A percentile compares a stretch with the other conserved stretches of the same genome.
Conservation (phyloP, 73 alveolate genomes). For the Symbiodinium pilosum region DNA sequence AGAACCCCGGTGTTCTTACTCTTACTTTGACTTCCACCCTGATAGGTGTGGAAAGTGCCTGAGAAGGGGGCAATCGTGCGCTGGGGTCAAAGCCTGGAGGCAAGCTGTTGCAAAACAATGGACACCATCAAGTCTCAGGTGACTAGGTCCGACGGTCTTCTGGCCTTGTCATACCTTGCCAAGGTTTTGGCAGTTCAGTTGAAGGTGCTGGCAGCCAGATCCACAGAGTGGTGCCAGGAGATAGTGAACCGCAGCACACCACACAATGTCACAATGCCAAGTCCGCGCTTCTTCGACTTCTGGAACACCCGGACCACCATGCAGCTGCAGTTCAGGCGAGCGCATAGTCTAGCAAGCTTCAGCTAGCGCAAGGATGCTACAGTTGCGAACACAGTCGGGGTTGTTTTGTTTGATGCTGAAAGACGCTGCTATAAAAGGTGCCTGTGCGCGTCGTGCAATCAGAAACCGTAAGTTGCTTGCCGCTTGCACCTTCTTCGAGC, state of each 20-base stretch:
- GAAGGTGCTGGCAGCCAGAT: background rate
- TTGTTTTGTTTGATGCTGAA: too few relatives aligned
- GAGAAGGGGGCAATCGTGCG: background rate
- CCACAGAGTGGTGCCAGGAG: background rate
- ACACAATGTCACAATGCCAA: background rate
- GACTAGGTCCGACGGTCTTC: background rate
- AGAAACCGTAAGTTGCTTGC: too few relatives aligned
- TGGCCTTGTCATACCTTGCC: background rate
- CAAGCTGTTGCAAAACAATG: too few relatives aligned
- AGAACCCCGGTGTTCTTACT: too few relatives aligned
- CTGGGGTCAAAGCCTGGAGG: conserved; percentile 12
- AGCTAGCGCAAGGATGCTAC: too few relatives aligned
- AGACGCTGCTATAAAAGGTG: too few relatives aligned
- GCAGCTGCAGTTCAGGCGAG: conserved; percentile 5
- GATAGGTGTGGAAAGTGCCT: background rate
- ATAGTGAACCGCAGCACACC: background rate
- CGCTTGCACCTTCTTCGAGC: too few relatives aligned
- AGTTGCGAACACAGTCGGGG: too few relatives aligned
- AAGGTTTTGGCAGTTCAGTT: background rate
- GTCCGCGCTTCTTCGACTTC: background rate
- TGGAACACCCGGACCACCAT: conserved; percentile 7
- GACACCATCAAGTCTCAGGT: background rate
- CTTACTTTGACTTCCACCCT: too few relatives aligned
- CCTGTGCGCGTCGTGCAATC: too few relatives aligned
- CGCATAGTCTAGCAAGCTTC: too few relatives aligned